Conservation (phyloP, 495 filamentous ascomycete genomes). For the Lasiosphaeria hispida region DNA sequence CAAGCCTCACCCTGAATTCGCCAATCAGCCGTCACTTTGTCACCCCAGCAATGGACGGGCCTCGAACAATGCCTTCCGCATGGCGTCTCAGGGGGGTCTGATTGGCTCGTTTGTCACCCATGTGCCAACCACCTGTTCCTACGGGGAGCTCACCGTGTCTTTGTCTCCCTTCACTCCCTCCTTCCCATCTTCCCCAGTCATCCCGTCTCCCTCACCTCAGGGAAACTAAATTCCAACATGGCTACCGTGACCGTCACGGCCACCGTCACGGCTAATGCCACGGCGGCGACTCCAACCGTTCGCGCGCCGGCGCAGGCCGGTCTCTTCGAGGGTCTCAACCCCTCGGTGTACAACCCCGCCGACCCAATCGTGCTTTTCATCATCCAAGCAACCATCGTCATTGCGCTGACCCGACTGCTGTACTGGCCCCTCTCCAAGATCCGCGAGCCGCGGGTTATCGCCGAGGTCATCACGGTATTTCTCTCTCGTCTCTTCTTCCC, state of each 20-base stretch:
- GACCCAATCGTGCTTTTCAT: slow-evolving; percentile 89
- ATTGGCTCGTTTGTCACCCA: no score
- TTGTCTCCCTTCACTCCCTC: no score
- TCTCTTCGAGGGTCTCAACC: slow-evolving; percentile 57
- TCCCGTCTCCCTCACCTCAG: not conserved
- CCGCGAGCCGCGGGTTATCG: slow-evolving; percentile 86
- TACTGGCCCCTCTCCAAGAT: slow-evolving; percentile 73
- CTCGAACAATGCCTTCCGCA: not conserved
- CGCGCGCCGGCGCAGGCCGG: slow-evolving; percentile 21
- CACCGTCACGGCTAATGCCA: not conserved
- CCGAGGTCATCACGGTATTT: slow-evolving; percentile 72
- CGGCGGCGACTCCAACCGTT: not conserved
- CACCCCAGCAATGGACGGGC: no score
- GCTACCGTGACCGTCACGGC: slow-evolving; percentile 12
- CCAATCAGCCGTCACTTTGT: no score
- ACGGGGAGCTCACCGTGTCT: no score
- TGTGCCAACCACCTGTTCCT: no score
- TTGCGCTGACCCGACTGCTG: slow-evolving; percentile 77
- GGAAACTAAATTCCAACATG: not conserved
- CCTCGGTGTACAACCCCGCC: slow-evolving; percentile 65
- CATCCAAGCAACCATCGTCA: slow-evolving; percentile 86
- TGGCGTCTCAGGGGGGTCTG: not conserved
- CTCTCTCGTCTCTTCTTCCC: not conserved
- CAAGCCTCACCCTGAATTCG: no score
- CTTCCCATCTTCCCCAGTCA: no score